These are phyloP conservation scores for Populus davidiana DNA, from an alignment of 345 rosid species.

Conservation along the genomic window DNA sequence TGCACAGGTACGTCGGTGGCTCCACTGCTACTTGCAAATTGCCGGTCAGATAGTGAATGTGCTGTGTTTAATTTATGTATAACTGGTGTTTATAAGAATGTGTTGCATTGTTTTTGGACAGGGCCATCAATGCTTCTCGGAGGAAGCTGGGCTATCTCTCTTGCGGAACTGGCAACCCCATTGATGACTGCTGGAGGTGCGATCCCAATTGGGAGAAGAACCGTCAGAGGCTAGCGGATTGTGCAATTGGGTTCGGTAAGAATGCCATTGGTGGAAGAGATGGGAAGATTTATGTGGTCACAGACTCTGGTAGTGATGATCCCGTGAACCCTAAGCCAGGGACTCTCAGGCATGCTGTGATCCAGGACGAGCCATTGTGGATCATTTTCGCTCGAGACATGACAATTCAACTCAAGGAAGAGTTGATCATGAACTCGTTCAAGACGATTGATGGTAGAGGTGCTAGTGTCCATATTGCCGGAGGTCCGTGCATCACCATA, in stretches of 20 bases:
- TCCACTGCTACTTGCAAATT: neutral
- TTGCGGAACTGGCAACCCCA: conserved; percentile 27
- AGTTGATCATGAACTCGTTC: conserved; percentile 31
- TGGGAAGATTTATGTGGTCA: conserved; percentile 28
- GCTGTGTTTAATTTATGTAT: neutral
- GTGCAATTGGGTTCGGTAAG: conserved; percentile 31
- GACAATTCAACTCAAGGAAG: conserved; percentile 27
- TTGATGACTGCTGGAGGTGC: conserved; percentile 34
- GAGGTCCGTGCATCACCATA: conserved; percentile 27
- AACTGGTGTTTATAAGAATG: neutral
- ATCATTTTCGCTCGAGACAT: conserved; percentile 28
- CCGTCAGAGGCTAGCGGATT: conserved; percentile 25
- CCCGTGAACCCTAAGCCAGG: conserved; percentile 28
- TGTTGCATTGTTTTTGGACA: neutral
- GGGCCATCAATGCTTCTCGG: conserved; percentile 30
- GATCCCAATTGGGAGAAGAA: conserved; percentile 32
- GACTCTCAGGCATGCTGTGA: conserved; percentile 27
- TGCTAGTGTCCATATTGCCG: conserved; percentile 30
- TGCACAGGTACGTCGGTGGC: conserved; percentile 11
- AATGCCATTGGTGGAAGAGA: conserved; percentile 31
- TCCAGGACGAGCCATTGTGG: conserved; percentile 35
- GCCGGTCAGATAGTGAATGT: neutral
- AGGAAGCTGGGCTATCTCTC: conserved; percentile 28
- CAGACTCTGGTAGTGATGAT: conserved; percentile 21
- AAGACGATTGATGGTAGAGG: conserved; percentile 32